Evolutionary conservation across 2,329 filamentous ascomycete species (phyloP).

Genomic region (Curvularia verruculosa): DNA sequence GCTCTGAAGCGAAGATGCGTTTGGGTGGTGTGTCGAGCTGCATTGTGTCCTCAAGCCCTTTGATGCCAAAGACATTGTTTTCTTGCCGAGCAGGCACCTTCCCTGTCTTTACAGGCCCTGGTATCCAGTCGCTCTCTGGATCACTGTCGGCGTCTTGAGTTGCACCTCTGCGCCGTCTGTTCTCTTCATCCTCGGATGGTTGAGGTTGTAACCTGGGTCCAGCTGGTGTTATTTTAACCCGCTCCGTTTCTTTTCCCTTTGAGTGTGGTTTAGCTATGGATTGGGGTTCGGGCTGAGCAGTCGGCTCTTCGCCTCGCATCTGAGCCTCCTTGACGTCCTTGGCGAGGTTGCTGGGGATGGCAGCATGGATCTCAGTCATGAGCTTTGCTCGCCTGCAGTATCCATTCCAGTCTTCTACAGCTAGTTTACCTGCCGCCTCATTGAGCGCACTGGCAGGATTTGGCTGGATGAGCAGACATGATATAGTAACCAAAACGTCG

Average conservation of each 20-base stretch:
- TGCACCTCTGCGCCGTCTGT: conserved; percentile 27
- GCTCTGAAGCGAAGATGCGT: conserved; percentile 17
- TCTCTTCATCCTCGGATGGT: conserved; percentile 42
- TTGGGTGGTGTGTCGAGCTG: conserved; percentile 32
- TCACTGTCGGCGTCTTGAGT: conserved; percentile 38
- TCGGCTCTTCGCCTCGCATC: conserved; percentile 59
- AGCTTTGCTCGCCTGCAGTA: conserved; percentile 64
- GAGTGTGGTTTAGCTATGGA: conserved; percentile 21
- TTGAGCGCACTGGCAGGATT: conserved; percentile 70
- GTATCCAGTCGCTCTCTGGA: conserved; percentile 47
- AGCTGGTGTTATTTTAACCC: conserved; percentile 24
- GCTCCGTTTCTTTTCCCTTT: conserved; percentile 36
- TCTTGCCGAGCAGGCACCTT: conserved; percentile 23
- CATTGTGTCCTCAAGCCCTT: conserved; percentile 32
- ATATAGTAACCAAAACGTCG: conserved; percentile 65
- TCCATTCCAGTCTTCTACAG: conserved; percentile 62
- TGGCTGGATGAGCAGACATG: conserved; percentile 67
- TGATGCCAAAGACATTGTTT: conserved; percentile 42
- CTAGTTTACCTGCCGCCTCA: conserved; percentile 63
- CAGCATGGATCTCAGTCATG: conserved; percentile 68
- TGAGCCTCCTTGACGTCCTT: conserved; percentile 60
- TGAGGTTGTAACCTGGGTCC: conserved; percentile 27
- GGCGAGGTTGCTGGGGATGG: conserved; percentile 55
- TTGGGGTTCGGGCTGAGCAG: conserved; percentile 10
- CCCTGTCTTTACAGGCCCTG: conserved; percentile 32